Conservation (phyloP, 139 green algal species). For the Chlorella sp. region DNA sequence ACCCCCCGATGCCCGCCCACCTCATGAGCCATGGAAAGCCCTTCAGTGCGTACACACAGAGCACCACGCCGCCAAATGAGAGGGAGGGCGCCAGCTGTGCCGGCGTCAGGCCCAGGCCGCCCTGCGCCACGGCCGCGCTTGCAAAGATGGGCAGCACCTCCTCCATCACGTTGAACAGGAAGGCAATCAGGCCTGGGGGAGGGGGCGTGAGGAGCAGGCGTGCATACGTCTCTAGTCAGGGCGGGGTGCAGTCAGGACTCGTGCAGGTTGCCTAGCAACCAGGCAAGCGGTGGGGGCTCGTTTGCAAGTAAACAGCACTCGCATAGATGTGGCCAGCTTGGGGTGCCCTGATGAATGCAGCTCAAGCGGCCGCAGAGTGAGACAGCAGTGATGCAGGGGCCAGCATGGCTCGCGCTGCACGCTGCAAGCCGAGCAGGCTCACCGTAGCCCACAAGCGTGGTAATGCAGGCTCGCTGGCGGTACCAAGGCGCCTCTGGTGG, state of each 20-base stretch:
- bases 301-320: no score
- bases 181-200: conserved; percentile 37
- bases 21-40: conserved; percentile 57
- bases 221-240: no score
- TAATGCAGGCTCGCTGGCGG: conserved; percentile 44
- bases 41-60: conserved; percentile 57
- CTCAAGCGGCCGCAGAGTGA: no score
- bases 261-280: no score
- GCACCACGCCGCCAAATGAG: conserved; percentile 56
- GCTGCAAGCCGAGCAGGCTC: no score
- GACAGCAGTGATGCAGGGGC: no score
- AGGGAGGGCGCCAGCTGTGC: conserved; percentile 66
- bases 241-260: no score
- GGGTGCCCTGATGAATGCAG: no score
- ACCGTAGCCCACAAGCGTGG: conserved; percentile 62
- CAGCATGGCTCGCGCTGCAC: no score
- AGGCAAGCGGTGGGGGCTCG: no score
- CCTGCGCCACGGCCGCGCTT: conserved; percentile 52
- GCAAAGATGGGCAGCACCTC: conserved; percentile 68
- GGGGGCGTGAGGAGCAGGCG: no score
- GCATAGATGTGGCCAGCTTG: no score
- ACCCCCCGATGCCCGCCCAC: neutral
- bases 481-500: conserved; percentile 46
- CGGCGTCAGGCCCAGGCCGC: conserved; percentile 63
- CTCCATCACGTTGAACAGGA: conserved; percentile 69